Evolutionary conservation across 2,329 filamentous ascomycete species (phyloP).

Genomic region (Botrytis hyacinthi): DNA sequence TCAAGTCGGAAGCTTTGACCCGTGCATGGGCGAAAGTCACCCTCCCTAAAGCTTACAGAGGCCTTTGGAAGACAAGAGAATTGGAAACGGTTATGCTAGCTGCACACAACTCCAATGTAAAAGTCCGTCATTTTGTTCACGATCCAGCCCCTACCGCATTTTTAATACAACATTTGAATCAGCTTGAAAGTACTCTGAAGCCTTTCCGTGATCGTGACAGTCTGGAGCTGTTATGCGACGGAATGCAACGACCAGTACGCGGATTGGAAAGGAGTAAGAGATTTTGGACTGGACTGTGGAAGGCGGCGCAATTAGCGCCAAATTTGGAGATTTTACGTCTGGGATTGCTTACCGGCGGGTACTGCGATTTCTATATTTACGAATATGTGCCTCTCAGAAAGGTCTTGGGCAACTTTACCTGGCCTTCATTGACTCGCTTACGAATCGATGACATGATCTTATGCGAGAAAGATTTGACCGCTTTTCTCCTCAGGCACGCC

Average conservation of each 20-base stretch:
- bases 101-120: background rate
- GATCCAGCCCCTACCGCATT: background rate
- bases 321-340: background rate
- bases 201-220: background rate
- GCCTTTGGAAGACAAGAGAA: background rate
- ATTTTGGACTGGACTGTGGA: background rate
- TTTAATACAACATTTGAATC: background rate
- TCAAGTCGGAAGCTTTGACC: background rate
- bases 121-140: background rate
- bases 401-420: background rate
- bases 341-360: background rate
- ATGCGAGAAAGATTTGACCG: background rate
- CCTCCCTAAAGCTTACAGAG: background rate
- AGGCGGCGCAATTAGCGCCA: background rate
- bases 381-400: constrained; percentile 1
- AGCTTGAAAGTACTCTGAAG: background rate
- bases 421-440: background rate
- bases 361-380: background rate
- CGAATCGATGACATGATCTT: background rate
- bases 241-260: too few relatives aligned
- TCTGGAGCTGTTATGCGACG: background rate
- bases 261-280: background rate
- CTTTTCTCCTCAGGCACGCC: background rate
- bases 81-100: background rate
- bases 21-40: background rate